Base-by-base conservation (phyloP, 2,329 filamentous ascomycete genomes). In the Alternaria gansuensis region DNA sequence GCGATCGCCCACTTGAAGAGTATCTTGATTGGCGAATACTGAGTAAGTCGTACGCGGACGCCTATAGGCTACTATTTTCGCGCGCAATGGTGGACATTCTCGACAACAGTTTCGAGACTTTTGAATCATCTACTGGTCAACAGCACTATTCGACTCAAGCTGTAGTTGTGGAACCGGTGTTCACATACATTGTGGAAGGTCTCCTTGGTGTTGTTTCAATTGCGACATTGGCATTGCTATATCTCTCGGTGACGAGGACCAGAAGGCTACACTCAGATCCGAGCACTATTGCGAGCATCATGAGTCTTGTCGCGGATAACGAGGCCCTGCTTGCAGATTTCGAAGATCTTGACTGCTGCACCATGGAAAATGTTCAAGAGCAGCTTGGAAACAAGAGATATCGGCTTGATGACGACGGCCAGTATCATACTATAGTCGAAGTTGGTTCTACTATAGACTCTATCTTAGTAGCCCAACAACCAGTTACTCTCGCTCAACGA, bases 51-150 rank as follows among this genome's bases (percentile, higher is more conserved):
- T 82, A 81, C 44, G 70, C 79, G 28, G 67, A 70, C 1, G 79
- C 79, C 0, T 81, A 83, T 52, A 68, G 77, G 13, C 29, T 84
- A 0, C 62, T 83, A 0, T 82, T 84, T 41, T 62, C 78, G 0
- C 66, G 77, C 1, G 57, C 68, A 0, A 72, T 81, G 71, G 59
- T 64, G 0, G 73, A 78, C 5, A 60, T 79, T 1, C 56, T 80
- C 0, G 55, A 50, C 0, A 10, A 29, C 0, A 51, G 68, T 6
- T 56, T 70, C 5, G 4, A 10, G 0, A 13, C 33, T 14, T 68
- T 48, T 7, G 45, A 31, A 17, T 40, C 36, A 46, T 51, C 26
- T 3, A 37, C 26, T 1, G 75, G 77, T 0, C 37, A 53, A 2
- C 58, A 62, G 0, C 21, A 52, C 6, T 68, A 75, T 14, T 59